phyloP scores from a whole-genome alignment of 495 filamentous ascomycete genomes.

The Xylaria venustula region DNA sequence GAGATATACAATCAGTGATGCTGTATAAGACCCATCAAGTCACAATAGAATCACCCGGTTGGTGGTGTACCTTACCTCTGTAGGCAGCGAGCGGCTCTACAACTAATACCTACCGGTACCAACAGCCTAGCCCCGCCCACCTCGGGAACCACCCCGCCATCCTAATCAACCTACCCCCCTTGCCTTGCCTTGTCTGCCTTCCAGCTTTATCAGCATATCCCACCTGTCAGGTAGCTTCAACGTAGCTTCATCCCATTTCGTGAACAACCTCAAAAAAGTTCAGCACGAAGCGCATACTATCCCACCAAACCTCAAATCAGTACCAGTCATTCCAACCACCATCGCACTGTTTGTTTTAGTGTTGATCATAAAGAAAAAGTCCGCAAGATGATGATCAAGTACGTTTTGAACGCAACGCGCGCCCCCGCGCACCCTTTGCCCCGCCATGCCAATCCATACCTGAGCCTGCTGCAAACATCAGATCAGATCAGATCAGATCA shows the following conservation, averaged over 20 bases:
- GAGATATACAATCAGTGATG: no score
- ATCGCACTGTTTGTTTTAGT: background rate
- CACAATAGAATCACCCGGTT: no score
- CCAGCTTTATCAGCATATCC: background rate
- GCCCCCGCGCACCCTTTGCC: slow-evolving; percentile 6
- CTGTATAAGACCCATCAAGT: no score
- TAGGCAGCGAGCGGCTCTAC: no score
- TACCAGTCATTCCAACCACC: background rate
- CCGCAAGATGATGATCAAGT: slow-evolving; percentile 50
- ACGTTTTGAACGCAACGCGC: no score
- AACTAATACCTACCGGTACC: no score
- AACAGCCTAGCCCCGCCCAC: slow-evolving; percentile 12
- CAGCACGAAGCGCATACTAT: background rate
- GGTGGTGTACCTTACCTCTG: no score
- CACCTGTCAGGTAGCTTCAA: background rate
- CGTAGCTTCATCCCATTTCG: background rate
- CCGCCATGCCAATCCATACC: slow-evolving; percentile 12
- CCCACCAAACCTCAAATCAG: background rate
- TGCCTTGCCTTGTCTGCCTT: background rate
- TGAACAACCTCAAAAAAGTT: background rate
- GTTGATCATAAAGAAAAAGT: slow-evolving; percentile 1
- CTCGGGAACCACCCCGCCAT: slow-evolving; percentile 3
- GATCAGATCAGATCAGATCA: background rate
- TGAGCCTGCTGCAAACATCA: slow-evolving; percentile 1
- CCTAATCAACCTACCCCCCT: background rate